Evolutionary conservation across 2,329 filamentous ascomycete species (phyloP).

Genomic region (Fusarium phyllophilum): DNA sequence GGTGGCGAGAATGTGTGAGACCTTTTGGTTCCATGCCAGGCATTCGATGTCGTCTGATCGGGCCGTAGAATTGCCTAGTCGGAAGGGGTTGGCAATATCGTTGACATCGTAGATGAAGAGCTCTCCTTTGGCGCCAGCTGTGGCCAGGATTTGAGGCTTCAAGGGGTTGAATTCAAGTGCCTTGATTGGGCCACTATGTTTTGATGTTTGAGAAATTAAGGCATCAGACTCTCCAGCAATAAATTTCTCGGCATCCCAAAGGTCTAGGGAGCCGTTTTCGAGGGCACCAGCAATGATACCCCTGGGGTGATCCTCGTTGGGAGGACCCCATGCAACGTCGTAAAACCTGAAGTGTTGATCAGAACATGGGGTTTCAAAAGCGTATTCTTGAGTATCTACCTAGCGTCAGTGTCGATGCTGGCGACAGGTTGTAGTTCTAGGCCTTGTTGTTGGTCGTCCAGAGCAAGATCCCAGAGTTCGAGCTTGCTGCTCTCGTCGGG

Average conservation of each 20-base stretch:
- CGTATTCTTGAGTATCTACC: conserved; percentile 62
- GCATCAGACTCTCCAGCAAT: conserved; percentile 71
- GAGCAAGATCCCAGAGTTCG: conserved; percentile 92
- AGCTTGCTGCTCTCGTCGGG: conserved; percentile 96
- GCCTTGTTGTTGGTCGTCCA: conserved; percentile 79
- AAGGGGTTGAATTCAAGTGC: conserved; percentile 96
- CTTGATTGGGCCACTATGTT: conserved; percentile 93
- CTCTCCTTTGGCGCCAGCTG: conserved; percentile 93
- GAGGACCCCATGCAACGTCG: conserved; percentile 92
- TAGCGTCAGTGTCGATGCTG: conserved; percentile 87
- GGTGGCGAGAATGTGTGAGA: conserved; percentile 94
- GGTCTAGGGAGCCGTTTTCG: conserved; percentile 90
- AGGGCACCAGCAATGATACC: conserved; percentile 95
- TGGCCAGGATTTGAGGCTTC: conserved; percentile 89
- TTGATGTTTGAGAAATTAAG: conserved; percentile 85
- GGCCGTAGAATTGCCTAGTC: conserved; percentile 86
- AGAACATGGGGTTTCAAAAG: conserved; percentile 17
- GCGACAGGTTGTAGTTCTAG: conserved; percentile 87
- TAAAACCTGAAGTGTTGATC: conserved; percentile 75
- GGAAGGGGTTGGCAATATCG: conserved; percentile 87
- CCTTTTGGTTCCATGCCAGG: conserved; percentile 98
- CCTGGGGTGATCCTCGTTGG: conserved; percentile 78
- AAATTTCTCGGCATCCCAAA: conserved; percentile 88
- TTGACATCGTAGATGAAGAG: conserved; percentile 96
- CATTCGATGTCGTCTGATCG: conserved; percentile 96